Percentiles rank a stretch among this genome's conserved stretches.
Conservation (phyloP, 2,329 filamentous ascomycete genomes). For the Talaromyces albobiverticillius region DNA sequence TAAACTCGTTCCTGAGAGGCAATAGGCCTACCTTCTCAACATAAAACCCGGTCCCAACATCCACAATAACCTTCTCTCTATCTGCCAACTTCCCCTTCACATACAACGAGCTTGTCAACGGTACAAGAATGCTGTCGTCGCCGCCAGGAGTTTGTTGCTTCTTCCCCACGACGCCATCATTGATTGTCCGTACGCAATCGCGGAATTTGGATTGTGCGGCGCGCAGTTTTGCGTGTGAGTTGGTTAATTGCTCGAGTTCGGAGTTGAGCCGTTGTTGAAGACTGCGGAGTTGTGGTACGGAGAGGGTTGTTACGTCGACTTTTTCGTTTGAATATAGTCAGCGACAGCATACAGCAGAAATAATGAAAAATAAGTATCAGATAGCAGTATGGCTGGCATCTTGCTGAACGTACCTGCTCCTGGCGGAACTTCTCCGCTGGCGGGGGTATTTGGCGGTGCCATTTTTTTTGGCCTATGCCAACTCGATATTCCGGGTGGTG, state of each 20-base stretch:
- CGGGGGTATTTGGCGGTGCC: constrained; percentile 26
- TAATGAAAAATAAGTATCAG: too few species aligned
- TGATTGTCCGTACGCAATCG: constrained; percentile 80
- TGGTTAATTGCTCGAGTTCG: constrained; percentile 90
- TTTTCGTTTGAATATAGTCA: constrained; percentile 6
- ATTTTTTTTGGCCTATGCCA: constrained; percentile 17
- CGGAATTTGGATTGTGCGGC: constrained; percentile 87
- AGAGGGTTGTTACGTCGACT: constrained; percentile 74
- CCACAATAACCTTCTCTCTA: constrained; percentile 76
- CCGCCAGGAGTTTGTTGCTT: constrained; percentile 27
- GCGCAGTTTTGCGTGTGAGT: constrained; percentile 84
- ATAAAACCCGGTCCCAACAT: constrained; percentile 91
- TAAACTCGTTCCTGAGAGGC: not conserved
- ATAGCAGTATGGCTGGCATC: too few species aligned
- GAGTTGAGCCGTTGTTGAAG: constrained; percentile 96
- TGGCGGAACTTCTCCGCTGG: constrained; percentile 24
- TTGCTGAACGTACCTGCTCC: constrained; percentile 28
- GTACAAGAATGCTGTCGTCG: constrained; percentile 73
- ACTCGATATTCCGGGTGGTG: not conserved
- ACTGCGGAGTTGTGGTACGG: constrained; percentile 77
- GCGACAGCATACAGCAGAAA: not conserved
- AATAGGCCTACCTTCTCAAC: constrained; percentile 77
- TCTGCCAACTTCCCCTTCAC: constrained; percentile 78
- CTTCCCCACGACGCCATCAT: constrained; percentile 50
- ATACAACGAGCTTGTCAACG: constrained; percentile 90